Evolutionary conservation across 352 stramenopile species (phyloP), one percentile per base, ranked within the genome.

Genomic region (Globisporangium echinulatum): DNA sequence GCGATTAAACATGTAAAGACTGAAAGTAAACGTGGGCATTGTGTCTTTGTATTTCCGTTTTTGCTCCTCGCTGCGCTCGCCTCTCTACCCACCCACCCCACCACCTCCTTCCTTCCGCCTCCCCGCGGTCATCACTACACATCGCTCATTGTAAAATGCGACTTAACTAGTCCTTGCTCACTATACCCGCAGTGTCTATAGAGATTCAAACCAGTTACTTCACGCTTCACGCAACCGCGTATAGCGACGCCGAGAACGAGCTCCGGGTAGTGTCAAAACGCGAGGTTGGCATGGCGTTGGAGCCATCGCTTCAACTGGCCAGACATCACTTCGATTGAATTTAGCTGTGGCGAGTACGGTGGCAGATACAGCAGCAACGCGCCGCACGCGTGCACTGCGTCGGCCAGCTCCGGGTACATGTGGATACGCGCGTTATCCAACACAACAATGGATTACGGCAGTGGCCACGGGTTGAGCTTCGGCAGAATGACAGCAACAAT

Each of bases 301-400:
- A 71, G 17, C 61, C 61, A 71, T 0, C 46, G n/a, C 42, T 71
- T 74, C 9, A 71, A 47, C 46, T 63, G 42, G 0, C 63, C 60
- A n/a, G 68, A 70, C 25, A 61, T 49, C 3, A 66, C 59, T 25
- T 74, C 63, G 19, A 68, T 70, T 1, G 63, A 50, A 43, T 68
- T 70, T 7, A 70, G 50, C 36, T 74, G 59, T 1, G 67, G 63
- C 7, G 39, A 74, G 5, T 74, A 74, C 1, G 63, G 63, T 0
- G 59, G 50, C 5, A 70, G 38, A 40, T 61, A 68, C 1, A 68
- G 33, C 0, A 70, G 39, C 1, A 58, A 37, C 0, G 66, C 61
- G 14, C 62, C 62, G 15, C 36, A 36, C 7, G 48, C 10, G 50
- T 69, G 66, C 10, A 67, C 49, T 8, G 49, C 58, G 2, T 53